Percentiles rank a stretch among this genome's conserved stretches.
Evolutionary conservation across 768 basidiomycete species (phyloP).

Genomic region (Lactarius evosmus): DNA sequence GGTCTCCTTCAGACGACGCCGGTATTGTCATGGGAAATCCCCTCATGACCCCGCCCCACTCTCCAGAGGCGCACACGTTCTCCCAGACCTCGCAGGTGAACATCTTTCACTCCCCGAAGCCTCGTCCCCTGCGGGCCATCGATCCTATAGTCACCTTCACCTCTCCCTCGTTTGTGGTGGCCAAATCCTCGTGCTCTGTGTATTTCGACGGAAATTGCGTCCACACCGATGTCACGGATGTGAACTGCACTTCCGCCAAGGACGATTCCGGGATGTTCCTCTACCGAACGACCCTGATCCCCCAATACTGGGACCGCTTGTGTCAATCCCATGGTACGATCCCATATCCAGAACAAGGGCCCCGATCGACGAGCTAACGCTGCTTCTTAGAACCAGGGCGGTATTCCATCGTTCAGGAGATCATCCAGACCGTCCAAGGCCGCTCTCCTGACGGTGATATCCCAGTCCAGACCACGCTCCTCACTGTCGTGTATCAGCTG

Average conservation of each 20-base stretch:
- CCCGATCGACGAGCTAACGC: slow-evolving; percentile 12
- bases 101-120: slow-evolving; percentile 33
- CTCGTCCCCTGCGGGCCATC: slow-evolving; percentile 55
- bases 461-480: slow-evolving; percentile 24
- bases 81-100: slow-evolving; percentile 24
- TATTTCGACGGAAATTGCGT: slow-evolving; percentile 47
- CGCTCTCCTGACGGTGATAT: slow-evolving; percentile 20
- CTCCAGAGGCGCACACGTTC: slow-evolving; percentile 22
- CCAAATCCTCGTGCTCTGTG: slow-evolving; percentile 56
- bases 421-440: slow-evolving; percentile 34
- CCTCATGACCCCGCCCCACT: slow-evolving; percentile 25
- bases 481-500: slow-evolving; percentile 33
- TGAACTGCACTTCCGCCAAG: slow-evolving; percentile 22
- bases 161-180: slow-evolving; percentile 46
- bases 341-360: neutral
- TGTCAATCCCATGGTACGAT: slow-evolving; percentile 51
- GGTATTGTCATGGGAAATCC: slow-evolving; percentile 25
- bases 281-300: slow-evolving; percentile 60
- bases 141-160: slow-evolving; percentile 67
- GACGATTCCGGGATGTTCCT: slow-evolving; percentile 35
- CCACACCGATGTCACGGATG: slow-evolving; percentile 46
- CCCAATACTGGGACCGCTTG: slow-evolving; percentile 62
- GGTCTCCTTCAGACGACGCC: slow-evolving; percentile 28
- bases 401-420: slow-evolving; percentile 65
- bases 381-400: slow-evolving; percentile 55